phyloP scores from a whole-genome alignment of 331 rosid species.

The Pyracantha coccinea region DNA sequence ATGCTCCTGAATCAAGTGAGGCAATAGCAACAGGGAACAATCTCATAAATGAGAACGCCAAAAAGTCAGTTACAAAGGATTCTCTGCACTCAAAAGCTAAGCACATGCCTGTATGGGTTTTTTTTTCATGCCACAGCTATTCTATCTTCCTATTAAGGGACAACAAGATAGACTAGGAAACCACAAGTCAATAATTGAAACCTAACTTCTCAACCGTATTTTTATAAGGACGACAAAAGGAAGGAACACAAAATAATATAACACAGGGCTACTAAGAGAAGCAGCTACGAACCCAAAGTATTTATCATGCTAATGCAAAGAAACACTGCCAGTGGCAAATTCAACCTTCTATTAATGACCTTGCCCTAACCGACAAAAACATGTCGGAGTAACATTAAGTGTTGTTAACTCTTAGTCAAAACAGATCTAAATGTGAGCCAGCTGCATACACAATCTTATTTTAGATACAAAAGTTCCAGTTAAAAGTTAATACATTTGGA shows the following conservation, averaged over 20 bases:
- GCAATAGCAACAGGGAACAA: background rate
- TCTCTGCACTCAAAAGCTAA: background rate
- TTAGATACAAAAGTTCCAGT: background rate
- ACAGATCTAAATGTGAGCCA: background rate
- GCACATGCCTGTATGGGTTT: background rate
- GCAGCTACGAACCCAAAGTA: background rate
- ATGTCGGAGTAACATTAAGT: background rate
- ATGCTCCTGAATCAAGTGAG: background rate
- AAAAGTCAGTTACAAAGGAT: background rate
- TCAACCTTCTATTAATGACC: background rate
- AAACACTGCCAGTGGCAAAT: background rate
- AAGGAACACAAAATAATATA: background rate
- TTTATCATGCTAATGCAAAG: background rate
- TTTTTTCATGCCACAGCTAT: background rate
- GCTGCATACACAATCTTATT: background rate
- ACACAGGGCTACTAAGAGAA: background rate
- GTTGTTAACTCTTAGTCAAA: background rate
- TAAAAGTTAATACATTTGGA: background rate
- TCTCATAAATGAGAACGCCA: background rate
- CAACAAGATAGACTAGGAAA: background rate
- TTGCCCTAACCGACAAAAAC: background rate
- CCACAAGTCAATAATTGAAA: background rate
- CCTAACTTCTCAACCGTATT: background rate
- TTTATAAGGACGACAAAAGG: background rate
- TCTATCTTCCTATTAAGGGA: background rate